Conservation (phyloP, 331 rosid species). For the Malus hybrid region DNA sequence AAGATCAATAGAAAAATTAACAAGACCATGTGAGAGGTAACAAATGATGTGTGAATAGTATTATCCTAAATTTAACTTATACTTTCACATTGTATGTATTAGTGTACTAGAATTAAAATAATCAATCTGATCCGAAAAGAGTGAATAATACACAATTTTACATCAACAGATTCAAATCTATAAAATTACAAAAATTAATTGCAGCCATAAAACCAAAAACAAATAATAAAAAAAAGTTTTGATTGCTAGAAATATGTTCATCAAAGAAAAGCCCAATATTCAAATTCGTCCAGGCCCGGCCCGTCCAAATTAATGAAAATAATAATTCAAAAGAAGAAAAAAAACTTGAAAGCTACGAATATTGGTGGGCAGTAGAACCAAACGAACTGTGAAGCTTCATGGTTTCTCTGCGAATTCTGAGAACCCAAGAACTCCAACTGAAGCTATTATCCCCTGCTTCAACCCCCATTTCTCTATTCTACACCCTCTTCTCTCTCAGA, state of each 20-base stretch:
- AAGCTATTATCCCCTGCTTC: conserved; percentile 17
- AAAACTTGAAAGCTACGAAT: too few relatives aligned
- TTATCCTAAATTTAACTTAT: too few relatives aligned
- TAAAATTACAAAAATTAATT: neutral
- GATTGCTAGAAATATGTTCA: neutral
- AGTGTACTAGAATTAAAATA: too few relatives aligned
- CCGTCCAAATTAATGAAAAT: neutral
- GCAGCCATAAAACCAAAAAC: neutral
- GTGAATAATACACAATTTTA: neutral
- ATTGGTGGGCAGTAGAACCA: too few relatives aligned
- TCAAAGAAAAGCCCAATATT: neutral
- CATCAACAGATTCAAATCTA: neutral
- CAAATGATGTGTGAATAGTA: too few relatives aligned
- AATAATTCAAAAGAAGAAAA: too few relatives aligned
- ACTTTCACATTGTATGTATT: too few relatives aligned
- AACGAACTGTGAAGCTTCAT: conserved; percentile 5
- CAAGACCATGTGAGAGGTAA: too few relatives aligned
- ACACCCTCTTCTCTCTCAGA: conserved; percentile 19
- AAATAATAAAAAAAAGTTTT: neutral
- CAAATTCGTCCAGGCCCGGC: neutral
- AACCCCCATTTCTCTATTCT: conserved; percentile 3
- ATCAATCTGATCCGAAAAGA: neutral
- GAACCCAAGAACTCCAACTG: conserved; percentile 28
- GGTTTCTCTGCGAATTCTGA: conserved; percentile 30
- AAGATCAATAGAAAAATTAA: too few relatives aligned